phyloP scores from a whole-genome alignment of 495 filamentous ascomycete genomes.

The Neurospora hispaniola region DNA sequence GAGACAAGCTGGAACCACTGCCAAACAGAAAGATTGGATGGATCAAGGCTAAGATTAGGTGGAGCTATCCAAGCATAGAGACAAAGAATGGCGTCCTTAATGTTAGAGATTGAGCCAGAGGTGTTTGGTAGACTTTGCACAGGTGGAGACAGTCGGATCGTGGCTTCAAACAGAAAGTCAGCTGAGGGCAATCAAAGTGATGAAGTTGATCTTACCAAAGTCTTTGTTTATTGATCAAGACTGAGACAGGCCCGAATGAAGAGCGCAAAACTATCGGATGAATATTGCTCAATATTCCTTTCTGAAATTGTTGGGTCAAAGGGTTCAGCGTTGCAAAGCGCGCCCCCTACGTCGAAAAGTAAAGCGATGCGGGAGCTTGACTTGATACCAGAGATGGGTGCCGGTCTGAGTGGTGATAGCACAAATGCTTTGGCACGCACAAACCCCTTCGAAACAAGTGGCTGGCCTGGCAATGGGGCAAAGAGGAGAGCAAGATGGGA shows the following conservation, averaged over 20 bases:
- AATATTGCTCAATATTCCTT: neutral
- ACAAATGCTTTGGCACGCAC: neutral
- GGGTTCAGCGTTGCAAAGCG: neutral
- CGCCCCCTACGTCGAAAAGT: neutral
- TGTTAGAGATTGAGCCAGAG: slow-evolving; percentile 8
- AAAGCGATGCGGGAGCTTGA: neutral
- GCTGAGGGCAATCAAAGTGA: slow-evolving; percentile 5
- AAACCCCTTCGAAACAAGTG: neutral
- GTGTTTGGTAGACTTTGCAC: slow-evolving; percentile 8
- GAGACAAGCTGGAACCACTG: slow-evolving; percentile 8
- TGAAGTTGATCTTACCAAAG: neutral
- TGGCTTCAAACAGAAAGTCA: slow-evolving; percentile 15
- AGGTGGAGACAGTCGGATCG: slow-evolving; percentile 14
- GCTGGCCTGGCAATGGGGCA: neutral
- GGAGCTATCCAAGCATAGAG: slow-evolving; percentile 5
- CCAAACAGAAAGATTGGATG: slow-evolving; percentile 8
- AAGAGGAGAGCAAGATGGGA: neutral
- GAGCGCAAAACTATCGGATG: neutral
- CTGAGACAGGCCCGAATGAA: neutral
- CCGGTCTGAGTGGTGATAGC: neutral
- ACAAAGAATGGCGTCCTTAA: slow-evolving; percentile 16
- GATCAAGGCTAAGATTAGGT: slow-evolving; percentile 8
- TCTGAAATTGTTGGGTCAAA: neutral
- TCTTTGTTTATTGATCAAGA: neutral
- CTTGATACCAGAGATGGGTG: neutral